Evolutionary conservation across 495 filamentous ascomycete genomes (phyloP).

Genomic region (Aspergillus indologenus): DNA sequence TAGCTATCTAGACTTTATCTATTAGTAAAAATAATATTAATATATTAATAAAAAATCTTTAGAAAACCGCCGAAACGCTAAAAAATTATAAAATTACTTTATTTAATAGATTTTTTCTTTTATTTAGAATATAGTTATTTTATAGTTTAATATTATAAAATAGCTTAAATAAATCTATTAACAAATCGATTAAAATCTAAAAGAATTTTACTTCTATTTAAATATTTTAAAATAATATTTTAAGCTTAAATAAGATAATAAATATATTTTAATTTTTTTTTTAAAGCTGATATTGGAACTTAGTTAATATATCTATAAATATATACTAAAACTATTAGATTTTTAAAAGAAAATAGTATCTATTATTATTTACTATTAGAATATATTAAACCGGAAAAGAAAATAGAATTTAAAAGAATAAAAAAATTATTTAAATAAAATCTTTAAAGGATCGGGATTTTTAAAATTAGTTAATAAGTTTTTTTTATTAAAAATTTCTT

Average conservation of each 20-base stretch:
- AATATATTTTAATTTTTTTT: not conserved
- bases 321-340: not conserved
- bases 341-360: not conserved
- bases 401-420: not conserved
- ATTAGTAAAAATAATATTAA: not conserved
- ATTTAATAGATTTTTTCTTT: not conserved
- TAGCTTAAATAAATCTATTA: not conserved
- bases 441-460: not conserved
- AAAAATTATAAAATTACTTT: not conserved
- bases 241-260: not conserved
- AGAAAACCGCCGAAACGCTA: not conserved
- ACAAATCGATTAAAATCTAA: not conserved
- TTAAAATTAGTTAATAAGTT: not conserved
- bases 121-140: not conserved
- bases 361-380: not conserved
- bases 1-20: not conserved
- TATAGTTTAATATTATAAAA: not conserved
- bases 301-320: not conserved
- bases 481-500: not conserved
- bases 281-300: not conserved
- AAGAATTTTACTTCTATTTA: not conserved
- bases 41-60: not conserved
- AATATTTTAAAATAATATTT: constrained; percentile 1
- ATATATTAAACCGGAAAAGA: not conserved
- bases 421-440: not conserved